phyloP scores from a whole-genome alignment of 1,139 yeast species.

The Tardiomyces depauwii region DNA sequence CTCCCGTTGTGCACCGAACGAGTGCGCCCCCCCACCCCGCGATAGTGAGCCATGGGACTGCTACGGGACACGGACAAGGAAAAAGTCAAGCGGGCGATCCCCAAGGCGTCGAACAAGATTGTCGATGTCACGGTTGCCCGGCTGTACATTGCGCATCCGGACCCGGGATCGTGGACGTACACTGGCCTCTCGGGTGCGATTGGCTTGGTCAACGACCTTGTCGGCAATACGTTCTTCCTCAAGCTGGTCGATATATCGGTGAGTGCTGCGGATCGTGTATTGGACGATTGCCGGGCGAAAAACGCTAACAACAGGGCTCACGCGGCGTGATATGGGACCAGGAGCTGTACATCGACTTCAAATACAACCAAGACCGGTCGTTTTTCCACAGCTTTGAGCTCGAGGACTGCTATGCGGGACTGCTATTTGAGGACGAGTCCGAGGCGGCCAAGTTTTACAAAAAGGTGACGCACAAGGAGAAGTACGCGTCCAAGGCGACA shows the following conservation, averaged over 20 bases:
- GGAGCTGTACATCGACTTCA: conserved; percentile 78
- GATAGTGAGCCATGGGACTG: conserved; percentile 14
- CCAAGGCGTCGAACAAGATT: conserved; percentile 79
- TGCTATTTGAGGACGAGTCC: conserved; percentile 75
- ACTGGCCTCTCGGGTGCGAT: conserved; percentile 88
- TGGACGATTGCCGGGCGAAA: too few relatives aligned
- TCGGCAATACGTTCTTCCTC: conserved; percentile 86
- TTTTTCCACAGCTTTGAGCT: conserved; percentile 92
- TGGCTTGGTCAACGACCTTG: conserved; percentile 78
- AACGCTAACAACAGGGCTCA: conserved; percentile 34
- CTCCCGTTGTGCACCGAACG: too few relatives aligned
- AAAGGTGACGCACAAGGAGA: conserved; percentile 61
- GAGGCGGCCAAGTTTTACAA: conserved; percentile 84
- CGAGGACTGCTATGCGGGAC: conserved; percentile 83
- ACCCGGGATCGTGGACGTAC: conserved; percentile 68
- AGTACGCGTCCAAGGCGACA: conserved; percentile 80
- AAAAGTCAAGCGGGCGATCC: conserved; percentile 75
- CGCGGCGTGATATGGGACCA: conserved; percentile 96
- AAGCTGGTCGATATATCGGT: conserved; percentile 64
- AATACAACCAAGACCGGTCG: conserved; percentile 85
- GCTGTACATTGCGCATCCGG: conserved; percentile 82
- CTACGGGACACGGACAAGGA: conserved; percentile 69
- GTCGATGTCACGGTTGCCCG: conserved; percentile 87
- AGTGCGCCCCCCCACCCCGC: too few relatives aligned
- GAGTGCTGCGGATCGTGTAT: conserved; percentile 10